These are phyloP conservation scores for Cutaneotrichosporon sp. DNA, from an alignment of 1,284 basidiomycete species.

Conservation along the genomic window DNA sequence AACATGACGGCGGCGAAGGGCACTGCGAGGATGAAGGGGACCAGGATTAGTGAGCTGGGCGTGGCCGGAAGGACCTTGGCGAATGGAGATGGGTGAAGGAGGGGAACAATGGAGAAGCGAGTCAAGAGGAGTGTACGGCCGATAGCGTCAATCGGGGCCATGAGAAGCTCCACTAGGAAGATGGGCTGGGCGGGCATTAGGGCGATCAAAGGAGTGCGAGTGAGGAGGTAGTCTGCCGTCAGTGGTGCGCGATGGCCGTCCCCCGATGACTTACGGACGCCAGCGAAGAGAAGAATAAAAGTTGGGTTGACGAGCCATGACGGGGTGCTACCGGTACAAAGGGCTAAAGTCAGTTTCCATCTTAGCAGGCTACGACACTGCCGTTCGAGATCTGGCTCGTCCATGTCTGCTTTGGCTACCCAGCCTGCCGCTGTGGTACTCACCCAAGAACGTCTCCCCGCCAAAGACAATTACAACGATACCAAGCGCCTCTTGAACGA, in stretches of 20 bases:
- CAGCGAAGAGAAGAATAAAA: conserved; percentile 34
- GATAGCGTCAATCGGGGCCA: conserved; percentile 43
- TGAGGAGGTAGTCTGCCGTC: conserved; percentile 35
- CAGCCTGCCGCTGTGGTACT: too few relatives aligned
- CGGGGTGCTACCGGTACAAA: conserved; percentile 39
- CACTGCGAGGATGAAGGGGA: conserved; percentile 44
- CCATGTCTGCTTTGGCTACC: too few relatives aligned
- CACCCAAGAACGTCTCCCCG: conserved; percentile 47
- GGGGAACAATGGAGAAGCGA: conserved; percentile 39
- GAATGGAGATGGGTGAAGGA: conserved; percentile 17
- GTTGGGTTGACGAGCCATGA: conserved; percentile 44
- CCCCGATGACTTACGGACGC: conserved; percentile 36
- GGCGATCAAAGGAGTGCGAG: conserved; percentile 35
- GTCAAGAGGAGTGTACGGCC: conserved; percentile 47
- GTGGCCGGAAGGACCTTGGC: conserved; percentile 28
- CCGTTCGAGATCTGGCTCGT: too few relatives aligned
- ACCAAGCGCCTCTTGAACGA: conserved; percentile 41
- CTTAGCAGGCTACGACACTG: too few relatives aligned
- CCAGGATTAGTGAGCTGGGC: conserved; percentile 37
- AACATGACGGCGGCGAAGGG: conserved; percentile 43
- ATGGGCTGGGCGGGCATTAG: conserved; percentile 35
- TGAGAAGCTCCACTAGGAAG: conserved; percentile 32
- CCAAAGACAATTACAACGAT: conserved; percentile 46
- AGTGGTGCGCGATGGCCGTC: not conserved
- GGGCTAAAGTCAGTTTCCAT: conserved; percentile 24